A percentile compares a stretch with the other conserved stretches of the same genome.
phyloP scores from a whole-genome alignment of 768 basidiomycete genomes.

The Leccinum sublutescens region DNA sequence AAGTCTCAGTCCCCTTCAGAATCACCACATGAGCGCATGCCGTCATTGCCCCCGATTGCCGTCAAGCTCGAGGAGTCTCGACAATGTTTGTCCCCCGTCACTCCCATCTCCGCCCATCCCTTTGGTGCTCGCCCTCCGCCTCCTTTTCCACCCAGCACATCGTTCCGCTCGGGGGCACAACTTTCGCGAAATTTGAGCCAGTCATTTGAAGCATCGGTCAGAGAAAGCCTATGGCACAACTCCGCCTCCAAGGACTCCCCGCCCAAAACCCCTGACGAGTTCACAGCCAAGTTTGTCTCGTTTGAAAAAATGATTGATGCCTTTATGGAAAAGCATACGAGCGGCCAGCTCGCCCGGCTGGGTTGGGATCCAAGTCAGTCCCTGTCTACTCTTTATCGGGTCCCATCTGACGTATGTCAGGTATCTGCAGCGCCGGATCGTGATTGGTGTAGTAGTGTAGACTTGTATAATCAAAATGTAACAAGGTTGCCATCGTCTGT shows the following conservation, averaged over 20 bases:
- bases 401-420: constrained; percentile 1
- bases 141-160: background rate
- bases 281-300: constrained; percentile 14
- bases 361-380: constrained; percentile 30
- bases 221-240: constrained; percentile 7
- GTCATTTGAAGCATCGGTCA: constrained; percentile 13
- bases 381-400: background rate
- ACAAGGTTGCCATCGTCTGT: constrained; percentile 18
- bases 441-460: constrained; percentile 5
- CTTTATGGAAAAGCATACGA: constrained; percentile 21
- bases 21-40: constrained; percentile 13
- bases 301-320: constrained; percentile 20
- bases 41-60: constrained; percentile 31
- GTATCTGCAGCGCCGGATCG: background rate
- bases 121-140: constrained; percentile 8
- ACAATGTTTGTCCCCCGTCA: constrained; percentile 1
- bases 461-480: constrained; percentile 12
- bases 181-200: background rate
- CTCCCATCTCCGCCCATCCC: background rate
- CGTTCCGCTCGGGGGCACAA: background rate
- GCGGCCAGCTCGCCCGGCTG: constrained; percentile 20
- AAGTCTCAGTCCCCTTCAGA: constrained; percentile 22
- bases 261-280: constrained; percentile 25
- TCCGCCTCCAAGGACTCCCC: background rate
- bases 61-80: constrained; percentile 26